Evolutionary conservation across 768 basidiomycete genomes (phyloP).

Genomic region (Mycena vitilis): DNA sequence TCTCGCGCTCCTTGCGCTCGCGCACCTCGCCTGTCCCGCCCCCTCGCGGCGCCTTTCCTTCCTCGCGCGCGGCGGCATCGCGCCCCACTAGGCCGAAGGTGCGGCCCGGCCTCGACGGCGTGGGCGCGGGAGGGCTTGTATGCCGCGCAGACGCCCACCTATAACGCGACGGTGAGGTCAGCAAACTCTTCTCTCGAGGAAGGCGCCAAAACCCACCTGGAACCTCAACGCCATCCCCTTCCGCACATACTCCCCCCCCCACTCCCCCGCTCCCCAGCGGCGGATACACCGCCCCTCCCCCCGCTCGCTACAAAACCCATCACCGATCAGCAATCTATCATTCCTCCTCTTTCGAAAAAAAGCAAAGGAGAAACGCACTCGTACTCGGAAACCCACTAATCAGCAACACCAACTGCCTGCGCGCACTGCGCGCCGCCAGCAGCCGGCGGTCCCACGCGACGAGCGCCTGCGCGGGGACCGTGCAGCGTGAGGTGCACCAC

Average conservation of each 20-base stretch:
- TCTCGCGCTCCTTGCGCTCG: too few species aligned
- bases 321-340: too few species aligned
- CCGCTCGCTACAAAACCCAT: too few species aligned
- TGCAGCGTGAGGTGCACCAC: constrained; percentile 60
- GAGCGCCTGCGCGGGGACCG: constrained; percentile 71
- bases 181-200: too few species aligned
- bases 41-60: too few species aligned
- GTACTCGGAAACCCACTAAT: constrained; percentile 62
- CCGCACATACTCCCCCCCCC: constrained; percentile 41
- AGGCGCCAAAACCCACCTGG: constrained; percentile 1
- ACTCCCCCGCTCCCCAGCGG: too few species aligned
- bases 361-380: background rate
- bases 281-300: too few species aligned
- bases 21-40: too few species aligned
- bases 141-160: constrained; percentile 67
- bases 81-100: constrained; percentile 61
- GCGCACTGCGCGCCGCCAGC: constrained; percentile 56
- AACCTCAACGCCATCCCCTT: constrained; percentile 59
- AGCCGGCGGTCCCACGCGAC: constrained; percentile 81
- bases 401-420: constrained; percentile 73
- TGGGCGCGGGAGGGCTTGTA: constrained; percentile 70
- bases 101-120: constrained; percentile 58
- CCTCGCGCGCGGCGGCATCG: too few species aligned
- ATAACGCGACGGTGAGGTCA: too few species aligned
- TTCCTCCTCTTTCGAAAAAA: too few species aligned